phyloP scores from a whole-genome alignment of 257 asterid genomes.

The Solanum clarkiae region DNA sequence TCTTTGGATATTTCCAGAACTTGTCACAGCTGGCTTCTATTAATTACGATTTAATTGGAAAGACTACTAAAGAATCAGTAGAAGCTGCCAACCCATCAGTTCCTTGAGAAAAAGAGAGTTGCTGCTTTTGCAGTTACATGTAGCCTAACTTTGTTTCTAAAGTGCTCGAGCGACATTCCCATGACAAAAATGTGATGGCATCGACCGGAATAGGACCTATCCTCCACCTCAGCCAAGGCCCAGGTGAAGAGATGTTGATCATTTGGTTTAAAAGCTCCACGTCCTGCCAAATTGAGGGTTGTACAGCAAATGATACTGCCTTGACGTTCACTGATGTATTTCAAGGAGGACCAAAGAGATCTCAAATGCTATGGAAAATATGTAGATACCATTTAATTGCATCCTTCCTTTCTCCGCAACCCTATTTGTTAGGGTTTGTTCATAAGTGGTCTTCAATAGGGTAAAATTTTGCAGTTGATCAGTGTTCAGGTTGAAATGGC shows the following conservation, averaged over 20 bases:
- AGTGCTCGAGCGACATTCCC: not conserved
- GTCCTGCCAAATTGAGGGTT: not conserved
- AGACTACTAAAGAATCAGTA: slow-evolving; percentile 42
- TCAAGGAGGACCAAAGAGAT: not conserved
- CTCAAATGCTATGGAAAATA: not conserved
- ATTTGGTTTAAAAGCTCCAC: not conserved
- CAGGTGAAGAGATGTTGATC: not conserved
- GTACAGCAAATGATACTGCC: not conserved
- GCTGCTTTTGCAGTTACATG: not conserved
- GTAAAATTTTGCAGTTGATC: not conserved
- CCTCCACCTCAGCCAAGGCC: not conserved
- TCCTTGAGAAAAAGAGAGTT: slow-evolving; percentile 1
- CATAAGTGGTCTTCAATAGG: not conserved
- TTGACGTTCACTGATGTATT: not conserved
- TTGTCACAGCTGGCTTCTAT: slow-evolving; percentile 82
- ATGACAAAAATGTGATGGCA: not conserved
- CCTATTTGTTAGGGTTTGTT: not conserved
- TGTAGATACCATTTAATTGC: not conserved
- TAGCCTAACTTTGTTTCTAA: not conserved
- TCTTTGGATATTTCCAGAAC: slow-evolving; percentile 29
- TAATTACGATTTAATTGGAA: slow-evolving; percentile 64
- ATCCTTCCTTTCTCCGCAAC: not conserved
- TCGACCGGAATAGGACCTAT: not conserved
- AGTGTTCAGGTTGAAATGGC: not conserved
- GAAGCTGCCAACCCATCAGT: slow-evolving; percentile 20